Evolutionary conservation across 257 asterid species (phyloP).

Genomic region (Ilex asprella): DNA sequence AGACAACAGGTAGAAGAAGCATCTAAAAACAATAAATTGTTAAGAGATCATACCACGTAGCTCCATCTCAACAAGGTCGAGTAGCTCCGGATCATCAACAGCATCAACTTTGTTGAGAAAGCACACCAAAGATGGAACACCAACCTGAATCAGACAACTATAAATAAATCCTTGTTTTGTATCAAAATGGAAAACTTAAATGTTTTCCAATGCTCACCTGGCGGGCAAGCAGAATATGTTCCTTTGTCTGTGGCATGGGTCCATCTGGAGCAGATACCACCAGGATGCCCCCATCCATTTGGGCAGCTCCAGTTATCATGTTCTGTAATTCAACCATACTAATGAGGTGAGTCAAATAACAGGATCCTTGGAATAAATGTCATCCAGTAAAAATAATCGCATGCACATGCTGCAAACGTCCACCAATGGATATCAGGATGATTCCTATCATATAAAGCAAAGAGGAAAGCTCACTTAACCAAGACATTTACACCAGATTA

Average conservation of each 20-base stretch:
- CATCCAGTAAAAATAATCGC: no score
- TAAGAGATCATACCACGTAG: conserved; percentile 56
- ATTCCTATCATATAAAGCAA: no score
- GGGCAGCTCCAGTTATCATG: conserved; percentile 99
- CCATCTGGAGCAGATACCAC: conserved; percentile 99
- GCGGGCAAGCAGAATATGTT: conserved; percentile 93
- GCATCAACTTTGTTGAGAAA: conserved; percentile 91
- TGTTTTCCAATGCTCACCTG: conserved; percentile 39
- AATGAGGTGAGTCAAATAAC: no score
- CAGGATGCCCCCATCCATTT: conserved; percentile 98
- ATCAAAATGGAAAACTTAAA: no score
- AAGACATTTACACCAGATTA: no score
- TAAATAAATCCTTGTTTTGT: no score
- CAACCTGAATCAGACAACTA: conserved; percentile 43
- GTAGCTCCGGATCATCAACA: conserved; percentile 89
- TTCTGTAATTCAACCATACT: conserved; percentile 37
- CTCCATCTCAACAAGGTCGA: conserved; percentile 99
- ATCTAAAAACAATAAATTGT: no score
- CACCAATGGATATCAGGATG: no score
- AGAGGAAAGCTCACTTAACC: no score
- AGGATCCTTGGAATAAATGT: no score
- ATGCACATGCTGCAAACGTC: no score
- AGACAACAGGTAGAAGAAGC: no score
- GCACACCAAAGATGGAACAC: conserved; percentile 96
- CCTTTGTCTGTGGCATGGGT: conserved; percentile 99